Percentiles rank a stretch among this genome's conserved stretches.
phyloP scores from a whole-genome alignment of 306 rosid species.

The Dalbergia oliveri region DNA sequence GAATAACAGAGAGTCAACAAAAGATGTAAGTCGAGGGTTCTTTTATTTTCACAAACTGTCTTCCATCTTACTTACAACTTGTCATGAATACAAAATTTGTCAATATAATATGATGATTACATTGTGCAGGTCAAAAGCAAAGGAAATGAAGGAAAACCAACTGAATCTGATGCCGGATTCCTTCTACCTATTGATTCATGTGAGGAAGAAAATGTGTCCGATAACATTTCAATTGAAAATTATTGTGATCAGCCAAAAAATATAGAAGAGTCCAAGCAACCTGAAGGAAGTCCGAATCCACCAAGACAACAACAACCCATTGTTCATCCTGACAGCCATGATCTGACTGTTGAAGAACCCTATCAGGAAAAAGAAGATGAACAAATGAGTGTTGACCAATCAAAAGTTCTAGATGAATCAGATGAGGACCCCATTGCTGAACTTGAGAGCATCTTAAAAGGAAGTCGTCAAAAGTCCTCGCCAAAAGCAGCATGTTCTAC shows the following conservation, averaged over 20 bases:
- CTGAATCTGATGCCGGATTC: neutral
- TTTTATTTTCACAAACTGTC: neutral
- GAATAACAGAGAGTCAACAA: no score
- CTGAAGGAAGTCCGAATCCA: neutral
- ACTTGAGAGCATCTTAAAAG: constrained; percentile 35
- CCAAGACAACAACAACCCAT: constrained; percentile 2
- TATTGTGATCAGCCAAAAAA: neutral
- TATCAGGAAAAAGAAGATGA: constrained; percentile 14
- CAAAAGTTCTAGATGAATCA: constrained; percentile 19
- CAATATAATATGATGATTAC: no score
- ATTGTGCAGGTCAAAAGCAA: constrained; percentile 3
- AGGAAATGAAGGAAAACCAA: neutral
- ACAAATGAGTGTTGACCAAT: neutral
- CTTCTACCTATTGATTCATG: neutral
- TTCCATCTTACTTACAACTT: neutral
- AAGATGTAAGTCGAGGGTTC: no score
- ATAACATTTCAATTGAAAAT: constrained; percentile 1
- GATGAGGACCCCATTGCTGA: constrained; percentile 37
- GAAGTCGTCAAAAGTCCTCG: constrained; percentile 14
- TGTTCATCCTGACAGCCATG: constrained; percentile 23
- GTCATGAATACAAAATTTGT: no score
- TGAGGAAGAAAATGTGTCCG: neutral
- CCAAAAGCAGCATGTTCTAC: constrained; percentile 11
- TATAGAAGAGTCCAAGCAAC: constrained; percentile 15
- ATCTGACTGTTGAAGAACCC: constrained; percentile 13